Base-by-base conservation (phyloP, 2,329 filamentous ascomycete genomes). In the Aspergillus fijiensis region DNA sequence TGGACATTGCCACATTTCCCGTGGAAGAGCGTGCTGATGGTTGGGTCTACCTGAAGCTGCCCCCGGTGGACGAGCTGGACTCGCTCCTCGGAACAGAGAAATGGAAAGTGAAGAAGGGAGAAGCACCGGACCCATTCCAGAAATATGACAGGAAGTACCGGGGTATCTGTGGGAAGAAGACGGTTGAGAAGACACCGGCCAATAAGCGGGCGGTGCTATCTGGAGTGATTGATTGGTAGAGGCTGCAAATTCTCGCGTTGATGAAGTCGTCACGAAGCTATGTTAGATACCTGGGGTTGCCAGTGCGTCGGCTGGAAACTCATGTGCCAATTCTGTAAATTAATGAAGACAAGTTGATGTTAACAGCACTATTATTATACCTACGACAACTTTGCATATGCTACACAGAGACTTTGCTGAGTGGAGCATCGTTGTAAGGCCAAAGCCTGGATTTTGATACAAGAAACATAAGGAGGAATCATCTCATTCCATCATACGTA, bases 1-100 rank as follows among this genome's bases (percentile, higher is more conserved):
- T 95, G 64, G 92, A 88, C 66, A 93, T 96, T 69, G 91, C 92
- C 3, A 93, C 89, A 0, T 96, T 96, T 74, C 84, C 85, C 0
- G 87, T 86, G 4, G 90, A 96, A 74, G 89, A 89, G 72, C 80
- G 91, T 11, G 82, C 82, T 0, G 91, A 95, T 73, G 91, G 90
- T 0, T 85, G 86, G 82, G 82, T 96, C 2, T 94, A 95, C 74
- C 76, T 96, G 63, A 89, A 89, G 76, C 80, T 96, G 29, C 92
- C 92, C 21, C 88, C 91, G 0, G 83, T 93, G 0, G 87, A 88
- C 56, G 92, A 96, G 77, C 80, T 96, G 49, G 92, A 96, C 72
- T 83, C 83, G 1, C 84, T 91, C 58, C 79, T 96, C 29, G 91
- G 91, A 0, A 96, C 92, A 0, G 81, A 82, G 68, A 88, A 85